Evolutionary conservation across 768 basidiomycete species (phyloP), one percentile per base, ranked within the genome.

Genomic region (Lenzites betulinus): DNA sequence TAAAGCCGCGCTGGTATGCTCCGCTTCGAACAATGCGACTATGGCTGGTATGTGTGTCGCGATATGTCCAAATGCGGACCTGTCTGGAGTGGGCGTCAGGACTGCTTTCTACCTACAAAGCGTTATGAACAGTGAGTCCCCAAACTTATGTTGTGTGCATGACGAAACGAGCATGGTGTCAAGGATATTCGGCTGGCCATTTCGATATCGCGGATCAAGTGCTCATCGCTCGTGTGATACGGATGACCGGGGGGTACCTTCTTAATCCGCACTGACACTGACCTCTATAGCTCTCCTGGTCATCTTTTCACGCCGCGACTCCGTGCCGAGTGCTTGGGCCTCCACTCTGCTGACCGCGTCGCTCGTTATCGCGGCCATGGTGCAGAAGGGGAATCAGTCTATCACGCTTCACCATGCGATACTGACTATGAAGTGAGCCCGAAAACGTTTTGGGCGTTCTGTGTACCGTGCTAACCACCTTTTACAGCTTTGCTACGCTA

Each of bases 61-160:
- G 28, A 64, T 70, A 52, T 66, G 64, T 33, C 64, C 69, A 0
- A 71, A 71, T 26, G 50, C 63, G 4, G 70, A 71, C 49, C 55
- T 71, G 2, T 59, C 68, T 1, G 70, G 70, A 13, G 59, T 71
- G 25, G 70, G 70, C 4, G 70, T 71, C 2, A 54, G 70, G 22
- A 53, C 63, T 13, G 70, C 70, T 23, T 71, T 71, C 60, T 71
- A 71, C 41, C 18, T 66, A 3, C 70, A 71, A 42, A 71, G 70
- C 35, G 20, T 66, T 12, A 47, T 71, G 49, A 68, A 69, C 42
- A 62, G 70, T 69, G 49, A 55, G 70, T 63, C 26, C 6, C 13
- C 6, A 25, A 26, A 2, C 43, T 22, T 12, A 35, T 23, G 35
- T 18, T 1, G 11, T n/a, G 22, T 36, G 13, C 1, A 47, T 41